Conservation (phyloP, 345 rosid genomes). For the Dimocarpus longan region DNA sequence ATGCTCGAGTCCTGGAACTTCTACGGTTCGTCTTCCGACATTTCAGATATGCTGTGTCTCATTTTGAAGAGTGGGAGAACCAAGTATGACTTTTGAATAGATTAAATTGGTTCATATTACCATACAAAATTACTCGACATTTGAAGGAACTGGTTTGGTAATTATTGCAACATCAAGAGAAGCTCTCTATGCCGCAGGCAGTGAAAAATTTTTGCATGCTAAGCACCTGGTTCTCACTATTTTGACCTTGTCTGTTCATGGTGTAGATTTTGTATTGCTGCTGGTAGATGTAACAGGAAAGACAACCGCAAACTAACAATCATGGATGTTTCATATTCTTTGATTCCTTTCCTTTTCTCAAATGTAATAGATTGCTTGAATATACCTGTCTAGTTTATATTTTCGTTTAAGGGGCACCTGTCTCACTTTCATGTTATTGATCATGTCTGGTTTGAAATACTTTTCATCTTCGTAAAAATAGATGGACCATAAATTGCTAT, state of each 20-base stretch:
- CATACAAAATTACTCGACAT: not conserved
- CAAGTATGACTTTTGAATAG: slow-evolving; percentile 75
- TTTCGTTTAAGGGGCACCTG: not conserved
- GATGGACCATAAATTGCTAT: too few species aligned
- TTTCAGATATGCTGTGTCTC: slow-evolving; percentile 83
- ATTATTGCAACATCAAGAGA: not conserved
- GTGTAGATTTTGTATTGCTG: not conserved
- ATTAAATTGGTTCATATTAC: not conserved
- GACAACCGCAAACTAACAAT: not conserved
- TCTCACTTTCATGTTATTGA: not conserved
- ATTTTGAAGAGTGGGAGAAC: slow-evolving; percentile 85
- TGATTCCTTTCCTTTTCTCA: not conserved
- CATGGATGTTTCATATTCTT: not conserved
- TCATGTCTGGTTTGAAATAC: too few species aligned
- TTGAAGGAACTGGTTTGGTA: not conserved
- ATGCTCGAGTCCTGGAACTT: slow-evolving; percentile 98
- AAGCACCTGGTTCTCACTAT: not conserved
- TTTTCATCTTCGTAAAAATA: too few species aligned
- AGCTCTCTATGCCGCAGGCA: not conserved
- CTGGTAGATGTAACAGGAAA: not conserved
- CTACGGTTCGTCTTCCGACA: slow-evolving; percentile 48
- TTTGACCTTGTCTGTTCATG: not conserved
- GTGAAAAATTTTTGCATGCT: not conserved
- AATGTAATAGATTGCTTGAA: not conserved
- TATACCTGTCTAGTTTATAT: not conserved